Evolutionary conservation across 352 stramenopile genomes (phyloP).

Genomic region (Phytophthora syringae): DNA sequence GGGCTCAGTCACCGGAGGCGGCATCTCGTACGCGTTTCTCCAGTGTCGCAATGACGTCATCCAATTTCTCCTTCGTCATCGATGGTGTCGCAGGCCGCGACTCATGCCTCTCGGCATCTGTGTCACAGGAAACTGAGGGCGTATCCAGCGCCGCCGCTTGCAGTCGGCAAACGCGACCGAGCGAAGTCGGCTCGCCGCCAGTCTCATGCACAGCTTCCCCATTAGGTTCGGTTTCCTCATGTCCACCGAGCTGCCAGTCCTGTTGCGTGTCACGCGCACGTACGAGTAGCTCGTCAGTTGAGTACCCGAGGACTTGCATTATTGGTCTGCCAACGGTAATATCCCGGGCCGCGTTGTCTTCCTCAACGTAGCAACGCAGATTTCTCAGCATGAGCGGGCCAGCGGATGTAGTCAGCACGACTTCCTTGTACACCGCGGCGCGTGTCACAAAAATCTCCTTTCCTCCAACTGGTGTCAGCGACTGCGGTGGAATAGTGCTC

Average conservation of each 20-base stretch:
- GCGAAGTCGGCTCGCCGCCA: neutral
- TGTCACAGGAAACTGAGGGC: neutral
- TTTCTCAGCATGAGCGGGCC: conserved; percentile 6
- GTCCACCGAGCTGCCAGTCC: conserved; percentile 16
- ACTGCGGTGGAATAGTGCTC: neutral
- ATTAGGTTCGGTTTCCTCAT: neutral
- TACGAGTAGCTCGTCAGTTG: conserved; percentile 9
- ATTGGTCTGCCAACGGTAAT: conserved; percentile 6
- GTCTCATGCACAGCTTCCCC: neutral
- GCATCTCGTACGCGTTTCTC: conserved; percentile 1
- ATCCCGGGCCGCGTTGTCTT: neutral
- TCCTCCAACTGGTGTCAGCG: neutral
- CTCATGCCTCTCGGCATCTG: conserved; percentile 6
- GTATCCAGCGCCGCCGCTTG: neutral
- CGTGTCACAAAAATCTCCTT: neutral
- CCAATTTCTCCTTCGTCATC: neutral
- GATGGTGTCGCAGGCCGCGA: neutral
- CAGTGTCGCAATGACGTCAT: neutral
- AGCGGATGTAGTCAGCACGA: neutral
- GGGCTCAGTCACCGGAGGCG: neutral
- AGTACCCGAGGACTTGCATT: conserved; percentile 10
- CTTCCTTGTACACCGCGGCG: neutral
- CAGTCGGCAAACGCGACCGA: neutral
- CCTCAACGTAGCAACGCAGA: neutral
- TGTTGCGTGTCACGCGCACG: neutral